Evolutionary conservation across 108 stramenopile species (phyloP).

Genomic region (Skeletonema menzelii): DNA sequence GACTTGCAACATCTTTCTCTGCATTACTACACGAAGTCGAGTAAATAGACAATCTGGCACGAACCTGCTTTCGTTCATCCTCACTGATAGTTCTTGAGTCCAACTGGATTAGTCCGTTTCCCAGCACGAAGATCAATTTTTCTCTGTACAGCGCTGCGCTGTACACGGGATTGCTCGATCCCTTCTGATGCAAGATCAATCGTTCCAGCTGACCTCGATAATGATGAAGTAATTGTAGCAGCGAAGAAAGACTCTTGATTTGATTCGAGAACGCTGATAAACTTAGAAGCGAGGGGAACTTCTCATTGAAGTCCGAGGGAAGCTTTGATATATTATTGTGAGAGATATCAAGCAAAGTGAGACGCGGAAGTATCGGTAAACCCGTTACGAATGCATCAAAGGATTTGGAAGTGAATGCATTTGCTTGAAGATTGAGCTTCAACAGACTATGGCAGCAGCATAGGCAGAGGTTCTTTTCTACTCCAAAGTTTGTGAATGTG

Average conservation of each 20-base stretch:
- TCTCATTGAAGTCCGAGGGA: slow-evolving; percentile 4
- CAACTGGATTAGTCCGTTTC: not conserved
- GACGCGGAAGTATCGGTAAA: slow-evolving; percentile 2
- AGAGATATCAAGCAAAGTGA: slow-evolving; percentile 34
- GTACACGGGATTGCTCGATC: slow-evolving; percentile 33
- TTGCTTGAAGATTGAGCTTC: slow-evolving; percentile 30
- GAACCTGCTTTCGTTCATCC: slow-evolving; percentile 15
- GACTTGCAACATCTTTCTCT: not conserved
- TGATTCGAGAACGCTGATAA: slow-evolving; percentile 20
- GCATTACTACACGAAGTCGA: not conserved
- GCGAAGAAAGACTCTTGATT: slow-evolving; percentile 24
- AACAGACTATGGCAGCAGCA: not conserved
- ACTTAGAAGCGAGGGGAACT: slow-evolving; percentile 20
- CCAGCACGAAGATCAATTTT: slow-evolving; percentile 40
- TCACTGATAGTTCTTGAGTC: slow-evolving; percentile 13
- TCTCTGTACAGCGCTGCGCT: slow-evolving; percentile 28
- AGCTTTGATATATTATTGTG: slow-evolving; percentile 32
- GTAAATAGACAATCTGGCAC: slow-evolving; percentile 7
- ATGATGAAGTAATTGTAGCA: slow-evolving; percentile 21
- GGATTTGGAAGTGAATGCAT: slow-evolving; percentile 29
- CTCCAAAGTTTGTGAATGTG: slow-evolving; percentile 1
- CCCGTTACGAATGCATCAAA: slow-evolving; percentile 2
- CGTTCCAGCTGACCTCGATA: slow-evolving; percentile 20
- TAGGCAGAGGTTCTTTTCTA: slow-evolving; percentile 8
- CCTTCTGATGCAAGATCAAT: slow-evolving; percentile 10